Base-by-base conservation (phyloP, 345 rosid genomes). In the Bruguiera parviflora region DNA sequence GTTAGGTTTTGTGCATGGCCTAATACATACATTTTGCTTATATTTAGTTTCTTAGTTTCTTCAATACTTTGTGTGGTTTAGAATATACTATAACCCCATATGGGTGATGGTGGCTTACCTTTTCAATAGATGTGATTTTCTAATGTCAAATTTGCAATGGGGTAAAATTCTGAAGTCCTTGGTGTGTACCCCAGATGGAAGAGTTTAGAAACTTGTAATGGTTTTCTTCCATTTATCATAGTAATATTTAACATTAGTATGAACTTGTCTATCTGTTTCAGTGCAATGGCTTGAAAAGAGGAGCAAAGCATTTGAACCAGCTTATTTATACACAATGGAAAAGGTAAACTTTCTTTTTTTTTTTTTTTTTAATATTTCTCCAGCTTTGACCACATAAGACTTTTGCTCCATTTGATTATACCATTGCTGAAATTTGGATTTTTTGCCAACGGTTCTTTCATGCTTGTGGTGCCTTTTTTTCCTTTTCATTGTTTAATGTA, bases 241-340 rank as follows among this genome's bases (percentile, higher is more conserved):
- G 16, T 21, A 27, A 3, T 47, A 18, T 58, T 51, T 49, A 24
- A 46, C 22, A 64, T 61, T 62, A 62, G 35, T 74, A 61, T 58
- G 62, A 63, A 70, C 6, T 57, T 65, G 19, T 53, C 55, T 75
- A 16, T 69, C 71, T 72, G 47, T 71, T 87, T 69, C 94, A 92
- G 98, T 85, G 78, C 84, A 76, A 57, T 88, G 95, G 89, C 93
- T 89, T 66, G 99, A 92, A 81, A 80, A 79, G 66, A 86, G 80
- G 80, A 87, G 84, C 76, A 85, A 87, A 79, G 92, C 81, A 60
- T 92, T 87, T 83, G 99, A 92, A 73, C 97, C 99, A 65, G 84
- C 89, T 58, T 95, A 90, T 79, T 72, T 95, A 61, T 95, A 92
- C 81, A 89, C 97, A 47, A 86, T 83, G 87, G 98, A 95, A 73